Evolutionary conservation across 1,284 basidiomycete genomes (phyloP).

Genomic region (Singerocomus inundabilis): DNA sequence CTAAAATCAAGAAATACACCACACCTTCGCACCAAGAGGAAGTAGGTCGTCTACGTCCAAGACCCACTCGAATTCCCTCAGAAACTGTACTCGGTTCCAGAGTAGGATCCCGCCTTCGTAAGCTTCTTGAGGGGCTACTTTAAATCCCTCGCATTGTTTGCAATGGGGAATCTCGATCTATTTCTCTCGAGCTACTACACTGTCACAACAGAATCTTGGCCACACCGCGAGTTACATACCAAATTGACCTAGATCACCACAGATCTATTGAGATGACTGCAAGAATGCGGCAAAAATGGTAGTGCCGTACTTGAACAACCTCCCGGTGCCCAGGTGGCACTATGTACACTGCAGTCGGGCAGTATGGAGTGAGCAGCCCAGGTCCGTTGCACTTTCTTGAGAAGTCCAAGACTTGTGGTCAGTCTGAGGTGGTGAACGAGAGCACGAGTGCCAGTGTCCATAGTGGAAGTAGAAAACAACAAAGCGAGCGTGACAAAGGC

Average conservation of each 20-base stretch:
- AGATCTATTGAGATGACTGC: not conserved
- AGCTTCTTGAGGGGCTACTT: constrained; percentile 52
- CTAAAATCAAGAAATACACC: too few species aligned
- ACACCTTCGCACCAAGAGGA: constrained; percentile 59
- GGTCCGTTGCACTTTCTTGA: too few species aligned
- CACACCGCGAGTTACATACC: constrained; percentile 37
- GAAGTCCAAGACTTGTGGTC: too few species aligned
- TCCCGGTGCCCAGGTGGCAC: too few species aligned
- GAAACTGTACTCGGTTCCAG: constrained; percentile 57
- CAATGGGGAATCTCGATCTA: constrained; percentile 78
- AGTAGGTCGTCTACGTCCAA: constrained; percentile 64
- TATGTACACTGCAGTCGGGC: too few species aligned
- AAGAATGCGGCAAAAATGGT: not conserved
- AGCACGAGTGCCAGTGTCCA: too few species aligned
- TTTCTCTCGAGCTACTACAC: too few species aligned
- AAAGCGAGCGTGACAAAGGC: too few species aligned
- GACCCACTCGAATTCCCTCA: constrained; percentile 58
- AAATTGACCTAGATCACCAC: constrained; percentile 51
- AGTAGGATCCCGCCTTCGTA: constrained; percentile 42
- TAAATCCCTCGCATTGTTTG: constrained; percentile 47
- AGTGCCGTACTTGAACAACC: constrained; percentile 49
- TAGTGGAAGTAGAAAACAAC: too few species aligned
- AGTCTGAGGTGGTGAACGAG: too few species aligned
- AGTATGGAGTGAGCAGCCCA: too few species aligned
- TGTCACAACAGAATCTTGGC: constrained; percentile 7